These are phyloP conservation scores for Flaveria sonorensis DNA, from an alignment of 129 eudicot species.

Conservation along the genomic window DNA sequence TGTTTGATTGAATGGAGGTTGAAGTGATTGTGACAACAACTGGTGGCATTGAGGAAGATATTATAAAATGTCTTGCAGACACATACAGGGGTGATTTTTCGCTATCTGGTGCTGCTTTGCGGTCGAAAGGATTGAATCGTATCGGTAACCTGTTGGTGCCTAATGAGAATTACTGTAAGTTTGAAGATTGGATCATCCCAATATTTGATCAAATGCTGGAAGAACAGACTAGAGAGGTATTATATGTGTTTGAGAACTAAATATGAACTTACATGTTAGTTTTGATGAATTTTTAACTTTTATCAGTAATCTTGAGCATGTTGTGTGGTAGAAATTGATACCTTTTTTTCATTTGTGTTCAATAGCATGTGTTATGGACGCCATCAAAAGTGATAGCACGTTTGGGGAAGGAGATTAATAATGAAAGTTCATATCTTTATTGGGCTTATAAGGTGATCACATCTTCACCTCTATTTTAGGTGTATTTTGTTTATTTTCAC, in stretches of 20 bases:
- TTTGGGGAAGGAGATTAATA: slow-evolving; percentile 87
- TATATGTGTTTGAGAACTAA: neutral
- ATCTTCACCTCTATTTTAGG: neutral
- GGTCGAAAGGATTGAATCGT: slow-evolving; percentile 86
- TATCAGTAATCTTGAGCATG: neutral
- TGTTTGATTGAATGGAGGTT: slow-evolving; percentile 48
- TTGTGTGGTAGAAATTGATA: neutral
- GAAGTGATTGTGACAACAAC: slow-evolving; percentile 93
- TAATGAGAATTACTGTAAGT: slow-evolving; percentile 91
- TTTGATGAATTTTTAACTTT: neutral
- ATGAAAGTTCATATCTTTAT: slow-evolving; percentile 84
- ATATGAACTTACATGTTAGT: neutral
- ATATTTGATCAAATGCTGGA: slow-evolving; percentile 91
- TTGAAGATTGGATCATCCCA: slow-evolving; percentile 96
- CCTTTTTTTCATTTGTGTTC: slow-evolving; percentile 11
- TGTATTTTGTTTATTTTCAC: neutral
- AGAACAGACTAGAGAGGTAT: slow-evolving; percentile 79
- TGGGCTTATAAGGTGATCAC: slow-evolving; percentile 91
- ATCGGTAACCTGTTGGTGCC: slow-evolving; percentile 93
- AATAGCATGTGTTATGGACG: slow-evolving; percentile 80
- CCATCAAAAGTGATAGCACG: slow-evolving; percentile 94
- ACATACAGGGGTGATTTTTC: slow-evolving; percentile 89
- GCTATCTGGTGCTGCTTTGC: slow-evolving; percentile 79
- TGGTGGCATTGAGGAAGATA: slow-evolving; percentile 97
- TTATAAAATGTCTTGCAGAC: slow-evolving; percentile 93